A percentile compares a stretch with the other conserved stretches of the same genome.
phyloP scores from a whole-genome alignment of 495 filamentous ascomycete genomes.

The Cladorrhinum samala region DNA sequence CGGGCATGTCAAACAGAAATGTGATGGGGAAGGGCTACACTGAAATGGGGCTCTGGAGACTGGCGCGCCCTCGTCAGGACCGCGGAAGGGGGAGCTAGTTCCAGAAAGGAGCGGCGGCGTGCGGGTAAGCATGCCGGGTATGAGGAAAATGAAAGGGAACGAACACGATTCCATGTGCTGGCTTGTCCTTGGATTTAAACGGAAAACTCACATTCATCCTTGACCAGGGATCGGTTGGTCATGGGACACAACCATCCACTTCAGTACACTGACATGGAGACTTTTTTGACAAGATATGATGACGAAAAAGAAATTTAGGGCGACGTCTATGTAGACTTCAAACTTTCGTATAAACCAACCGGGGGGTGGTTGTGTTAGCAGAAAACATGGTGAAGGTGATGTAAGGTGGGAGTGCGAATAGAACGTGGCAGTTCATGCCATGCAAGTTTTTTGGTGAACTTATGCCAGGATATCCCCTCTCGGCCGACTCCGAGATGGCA shows the following conservation, averaged over 20 bases:
- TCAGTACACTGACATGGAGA: neutral
- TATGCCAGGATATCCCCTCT: too few relatives aligned
- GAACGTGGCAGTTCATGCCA: neutral
- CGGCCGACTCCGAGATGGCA: neutral
- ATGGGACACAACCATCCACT: slow-evolving; percentile 7
- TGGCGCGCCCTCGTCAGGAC: neutral
- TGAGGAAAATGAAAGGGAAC: slow-evolving; percentile 10
- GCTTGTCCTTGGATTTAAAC: slow-evolving; percentile 12
- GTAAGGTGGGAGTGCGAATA: neutral
- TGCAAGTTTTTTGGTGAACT: too few relatives aligned
- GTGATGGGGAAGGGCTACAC: slow-evolving; percentile 3
- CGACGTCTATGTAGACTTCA: too few relatives aligned
- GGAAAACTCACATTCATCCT: slow-evolving; percentile 13
- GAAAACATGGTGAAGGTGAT: too few relatives aligned
- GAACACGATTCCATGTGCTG: neutral
- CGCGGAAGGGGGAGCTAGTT: neutral
- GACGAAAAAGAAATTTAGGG: neutral
- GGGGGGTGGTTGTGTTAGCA: too few relatives aligned
- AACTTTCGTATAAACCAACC: too few relatives aligned
- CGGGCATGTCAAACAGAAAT: slow-evolving; percentile 5
- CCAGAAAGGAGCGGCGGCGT: slow-evolving; percentile 4
- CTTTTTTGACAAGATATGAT: neutral
- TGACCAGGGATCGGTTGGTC: slow-evolving; percentile 10
- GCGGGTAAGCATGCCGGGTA: slow-evolving; percentile 9
- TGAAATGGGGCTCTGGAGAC: neutral